Conservation (phyloP, 2,329 filamentous ascomycete genomes). For the Hortaea werneckii region DNA sequence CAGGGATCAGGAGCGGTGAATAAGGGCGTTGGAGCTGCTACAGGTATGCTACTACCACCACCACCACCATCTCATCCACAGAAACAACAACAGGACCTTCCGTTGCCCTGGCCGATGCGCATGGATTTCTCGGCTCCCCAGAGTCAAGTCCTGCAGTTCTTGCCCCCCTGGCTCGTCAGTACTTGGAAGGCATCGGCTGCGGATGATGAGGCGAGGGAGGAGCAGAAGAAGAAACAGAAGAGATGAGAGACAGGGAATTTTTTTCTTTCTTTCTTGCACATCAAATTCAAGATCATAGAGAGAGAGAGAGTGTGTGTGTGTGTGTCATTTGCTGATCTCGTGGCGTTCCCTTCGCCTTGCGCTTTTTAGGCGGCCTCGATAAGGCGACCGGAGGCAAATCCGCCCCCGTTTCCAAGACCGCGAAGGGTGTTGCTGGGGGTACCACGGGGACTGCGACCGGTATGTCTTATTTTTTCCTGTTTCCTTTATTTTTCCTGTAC, state of each 20-base stretch:
- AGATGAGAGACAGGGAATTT: not conserved
- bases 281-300: too few species aligned
- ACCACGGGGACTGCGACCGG: slow-evolving; percentile 24
- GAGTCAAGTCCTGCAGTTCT: not conserved
- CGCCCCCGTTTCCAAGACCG: slow-evolving; percentile 21
- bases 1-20: slow-evolving; percentile 16
- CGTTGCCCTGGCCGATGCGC: slow-evolving; percentile 6
- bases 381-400: slow-evolving; percentile 22
- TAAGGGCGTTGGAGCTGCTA: slow-evolving; percentile 18
- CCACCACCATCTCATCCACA: not conserved
- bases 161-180: slow-evolving; percentile 13
- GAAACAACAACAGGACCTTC: not conserved
- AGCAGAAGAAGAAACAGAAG: not conserved
- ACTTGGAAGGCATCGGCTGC: slow-evolving; percentile 17
- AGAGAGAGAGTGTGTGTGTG: slow-evolving; percentile 1
- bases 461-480: not conserved
- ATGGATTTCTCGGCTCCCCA: slow-evolving; percentile 10
- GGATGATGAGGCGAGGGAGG: not conserved
- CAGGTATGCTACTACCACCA: slow-evolving; percentile 17
- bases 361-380: slow-evolving; percentile 21
- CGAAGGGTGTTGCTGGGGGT: slow-evolving; percentile 25
- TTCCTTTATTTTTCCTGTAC: too few species aligned
- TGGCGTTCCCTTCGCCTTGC: not conserved
- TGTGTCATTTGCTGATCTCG: slow-evolving; percentile 10
- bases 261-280: not conserved